Percentiles rank a stretch among this genome's conserved stretches.
Conservation (phyloP, 23 red algal species). For the Gracilaria vermiculophylla region DNA sequence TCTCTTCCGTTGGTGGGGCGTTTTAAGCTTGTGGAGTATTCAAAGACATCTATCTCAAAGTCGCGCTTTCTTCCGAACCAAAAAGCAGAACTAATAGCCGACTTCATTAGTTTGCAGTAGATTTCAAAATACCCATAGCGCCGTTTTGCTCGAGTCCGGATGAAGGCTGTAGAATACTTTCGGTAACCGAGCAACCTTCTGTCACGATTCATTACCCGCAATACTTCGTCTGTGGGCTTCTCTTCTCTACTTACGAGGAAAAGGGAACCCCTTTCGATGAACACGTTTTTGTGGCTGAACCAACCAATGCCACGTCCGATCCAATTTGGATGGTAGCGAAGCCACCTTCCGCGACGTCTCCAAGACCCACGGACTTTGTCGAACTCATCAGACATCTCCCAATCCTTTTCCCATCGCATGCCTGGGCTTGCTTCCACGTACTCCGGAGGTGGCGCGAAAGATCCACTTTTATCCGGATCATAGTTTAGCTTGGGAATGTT, state of each 20-base stretch:
- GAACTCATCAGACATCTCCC: conserved; percentile 67
- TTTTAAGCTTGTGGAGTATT: conserved; percentile 31
- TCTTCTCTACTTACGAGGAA: conserved; percentile 30
- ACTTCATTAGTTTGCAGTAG: conserved; percentile 40
- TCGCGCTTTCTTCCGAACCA: conserved; percentile 40
- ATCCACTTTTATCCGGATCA: background rate
- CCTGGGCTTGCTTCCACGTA: background rate
- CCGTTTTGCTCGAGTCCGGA: conserved; percentile 30
- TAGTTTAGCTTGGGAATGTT: background rate
- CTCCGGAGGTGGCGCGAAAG: background rate
- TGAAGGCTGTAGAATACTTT: conserved; percentile 38
- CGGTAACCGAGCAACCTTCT: background rate
- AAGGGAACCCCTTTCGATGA: conserved; percentile 26
- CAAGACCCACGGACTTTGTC: conserved; percentile 19
- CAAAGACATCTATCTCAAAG: conserved; percentile 61
- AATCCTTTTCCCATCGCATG: conserved; percentile 33
- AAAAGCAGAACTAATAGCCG: conserved; percentile 50
- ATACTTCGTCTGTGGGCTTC: conserved; percentile 1
- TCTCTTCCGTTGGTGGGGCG: background rate
- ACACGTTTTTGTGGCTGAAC: conserved; percentile 34
- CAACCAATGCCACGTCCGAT: conserved; percentile 9
- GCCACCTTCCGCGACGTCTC: conserved; percentile 12
- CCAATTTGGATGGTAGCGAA: conserved; percentile 33
- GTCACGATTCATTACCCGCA: conserved; percentile 14
- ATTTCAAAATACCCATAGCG: conserved; percentile 55